Evolutionary conservation across 208 protist genomes (phyloP).

Genomic region (Trypanosomatidae sp.): DNA sequence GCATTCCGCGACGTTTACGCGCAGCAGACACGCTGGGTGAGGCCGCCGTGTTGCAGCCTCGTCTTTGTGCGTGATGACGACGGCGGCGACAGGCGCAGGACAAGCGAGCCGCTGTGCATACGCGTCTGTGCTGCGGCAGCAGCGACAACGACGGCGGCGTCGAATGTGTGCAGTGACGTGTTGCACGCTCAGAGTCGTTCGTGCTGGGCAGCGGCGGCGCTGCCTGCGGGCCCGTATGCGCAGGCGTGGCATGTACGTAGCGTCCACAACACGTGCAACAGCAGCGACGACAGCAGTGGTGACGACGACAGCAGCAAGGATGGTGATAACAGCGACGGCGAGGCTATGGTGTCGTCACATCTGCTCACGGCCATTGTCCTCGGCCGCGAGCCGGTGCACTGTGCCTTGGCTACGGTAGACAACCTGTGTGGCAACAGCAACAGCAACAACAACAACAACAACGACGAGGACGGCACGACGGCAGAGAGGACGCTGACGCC

Average conservation of each 20-base stretch:
- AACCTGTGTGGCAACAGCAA: conserved; percentile 14
- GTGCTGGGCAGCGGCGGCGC: conserved; percentile 88
- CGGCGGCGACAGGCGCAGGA: too few relatives aligned
- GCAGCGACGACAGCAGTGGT: too few relatives aligned
- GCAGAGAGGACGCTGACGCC: too few relatives aligned
- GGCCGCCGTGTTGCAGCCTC: background rate
- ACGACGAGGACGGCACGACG: too few relatives aligned
- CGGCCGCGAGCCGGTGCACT: conserved; percentile 25
- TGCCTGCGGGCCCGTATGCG: conserved; percentile 70
- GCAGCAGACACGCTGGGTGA: background rate
- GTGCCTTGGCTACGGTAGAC: conserved; percentile 7
- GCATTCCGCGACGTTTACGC: background rate
- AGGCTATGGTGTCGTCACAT: background rate
- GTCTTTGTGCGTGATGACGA: background rate
- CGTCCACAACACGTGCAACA: too few relatives aligned
- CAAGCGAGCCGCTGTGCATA: background rate
- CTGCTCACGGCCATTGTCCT: conserved; percentile 17
- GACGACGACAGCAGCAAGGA: too few relatives aligned
- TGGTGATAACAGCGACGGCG: too few relatives aligned
- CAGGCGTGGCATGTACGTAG: conserved; percentile 29
- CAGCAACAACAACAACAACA: too few relatives aligned
- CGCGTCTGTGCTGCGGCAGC: background rate
- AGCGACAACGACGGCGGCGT: background rate
- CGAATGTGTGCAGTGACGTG: conserved; percentile 2
- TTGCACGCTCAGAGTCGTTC: conserved; percentile 88